Conservation (phyloP, 352 stramenopile genomes). For the Globisporangium cylindrosporum region DNA sequence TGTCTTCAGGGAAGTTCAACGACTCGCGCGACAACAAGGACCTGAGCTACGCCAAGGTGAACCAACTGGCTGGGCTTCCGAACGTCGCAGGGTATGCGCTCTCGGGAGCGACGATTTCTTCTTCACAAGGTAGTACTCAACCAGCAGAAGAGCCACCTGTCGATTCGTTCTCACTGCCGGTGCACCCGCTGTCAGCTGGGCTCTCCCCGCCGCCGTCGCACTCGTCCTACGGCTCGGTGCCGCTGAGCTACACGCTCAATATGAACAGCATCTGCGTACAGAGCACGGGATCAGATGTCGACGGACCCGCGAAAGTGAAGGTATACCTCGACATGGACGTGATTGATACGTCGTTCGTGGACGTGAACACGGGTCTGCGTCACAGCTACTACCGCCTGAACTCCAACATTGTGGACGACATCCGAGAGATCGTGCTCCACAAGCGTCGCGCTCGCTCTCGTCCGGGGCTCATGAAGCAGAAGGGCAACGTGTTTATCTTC, state of each 20-base stretch:
- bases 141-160: conserved; percentile 5
- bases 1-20: conserved; percentile 13
- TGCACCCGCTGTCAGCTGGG: background rate
- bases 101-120: conserved; percentile 10
- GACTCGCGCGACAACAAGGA: conserved; percentile 17
- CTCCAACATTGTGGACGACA: conserved; percentile 45
- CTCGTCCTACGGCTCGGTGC: conserved; percentile 18
- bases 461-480: conserved; percentile 26
- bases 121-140: background rate
- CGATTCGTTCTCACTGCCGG: background rate
- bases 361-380: conserved; percentile 53
- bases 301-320: conserved; percentile 15
- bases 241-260: conserved; percentile 19
- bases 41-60: conserved; percentile 21
- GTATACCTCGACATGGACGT: conserved; percentile 60
- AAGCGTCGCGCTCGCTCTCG: conserved; percentile 24
- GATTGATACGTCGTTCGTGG: conserved; percentile 67
- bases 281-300: conserved; percentile 16
- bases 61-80: conserved; percentile 9
- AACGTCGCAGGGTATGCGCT: conserved; percentile 20
- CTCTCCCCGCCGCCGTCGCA: conserved; percentile 10
- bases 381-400: conserved; percentile 69
- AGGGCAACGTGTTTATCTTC: conserved; percentile 37
- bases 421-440: conserved; percentile 27
- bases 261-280: conserved; percentile 22